A percentile compares a stretch with the other conserved stretches of the same genome.
phyloP scores from a whole-genome alignment of 139 green algal species.

The Closterium sp. region DNA sequence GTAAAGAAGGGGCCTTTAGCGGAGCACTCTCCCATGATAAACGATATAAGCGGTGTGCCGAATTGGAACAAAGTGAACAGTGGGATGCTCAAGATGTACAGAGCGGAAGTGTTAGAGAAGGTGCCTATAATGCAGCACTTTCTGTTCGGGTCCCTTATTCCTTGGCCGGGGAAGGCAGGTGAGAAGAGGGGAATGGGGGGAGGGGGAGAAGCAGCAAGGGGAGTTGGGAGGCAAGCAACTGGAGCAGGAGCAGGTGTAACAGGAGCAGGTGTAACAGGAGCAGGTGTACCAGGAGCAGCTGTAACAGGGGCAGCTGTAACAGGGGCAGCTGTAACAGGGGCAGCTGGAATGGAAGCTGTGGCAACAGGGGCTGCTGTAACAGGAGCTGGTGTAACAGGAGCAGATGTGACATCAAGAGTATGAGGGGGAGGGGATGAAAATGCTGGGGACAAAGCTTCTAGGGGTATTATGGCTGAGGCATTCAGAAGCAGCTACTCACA shows the following conservation, averaged over 20 bases:
- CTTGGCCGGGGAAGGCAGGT: conserved; percentile 9
- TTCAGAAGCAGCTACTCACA: too few species aligned
- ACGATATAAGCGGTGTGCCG: conserved; percentile 85
- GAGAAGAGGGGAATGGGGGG: neutral
- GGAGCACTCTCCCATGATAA: conserved; percentile 94
- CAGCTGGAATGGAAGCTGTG: neutral
- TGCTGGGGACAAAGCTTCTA: neutral
- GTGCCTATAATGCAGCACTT: conserved; percentile 99
- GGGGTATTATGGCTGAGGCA: too few species aligned
- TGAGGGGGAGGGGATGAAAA: neutral
- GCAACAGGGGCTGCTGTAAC: neutral
- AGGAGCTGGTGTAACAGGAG: neutral
- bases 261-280: neutral
- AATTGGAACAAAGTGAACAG: conserved; percentile 81
- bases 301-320: neutral
- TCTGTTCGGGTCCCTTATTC: conserved; percentile 55
- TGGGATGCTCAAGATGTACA: conserved; percentile 98
- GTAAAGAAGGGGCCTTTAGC: conserved; percentile 91
- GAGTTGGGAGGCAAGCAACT: neutral
- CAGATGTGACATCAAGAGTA: neutral
- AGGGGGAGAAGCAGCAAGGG: neutral
- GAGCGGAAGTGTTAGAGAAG: conserved; percentile 92
- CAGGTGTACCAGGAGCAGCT: neutral
- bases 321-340: neutral
- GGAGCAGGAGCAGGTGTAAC: neutral